Percentiles rank a stretch among this genome's conserved stretches.
Conservation (phyloP, 805 yeast genomes). For the Pichia phayaonensis region DNA sequence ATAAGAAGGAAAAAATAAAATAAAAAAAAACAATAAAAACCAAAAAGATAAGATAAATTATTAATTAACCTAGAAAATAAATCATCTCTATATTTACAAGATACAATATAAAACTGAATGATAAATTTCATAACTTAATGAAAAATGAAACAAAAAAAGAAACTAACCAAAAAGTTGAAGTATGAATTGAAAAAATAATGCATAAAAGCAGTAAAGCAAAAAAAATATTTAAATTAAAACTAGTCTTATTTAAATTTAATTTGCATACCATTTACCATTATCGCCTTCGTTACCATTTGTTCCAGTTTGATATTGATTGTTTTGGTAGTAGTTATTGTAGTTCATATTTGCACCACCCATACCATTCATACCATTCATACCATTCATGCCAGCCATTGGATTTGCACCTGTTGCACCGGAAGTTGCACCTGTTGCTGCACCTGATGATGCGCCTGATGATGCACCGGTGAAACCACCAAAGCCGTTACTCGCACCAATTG, state of each 20-base stretch:
- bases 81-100: background rate
- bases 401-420: constrained; percentile 3
- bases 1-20: background rate
- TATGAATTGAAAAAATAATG: too few relatives aligned
- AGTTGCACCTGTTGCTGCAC: constrained; percentile 3
- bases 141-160: background rate
- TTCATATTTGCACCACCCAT: constrained; percentile 3
- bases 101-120: background rate
- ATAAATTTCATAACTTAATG: background rate
- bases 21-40: background rate
- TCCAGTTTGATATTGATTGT: constrained; percentile 6
- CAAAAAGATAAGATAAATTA: background rate
- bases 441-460: background rate
- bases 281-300: constrained; percentile 7
- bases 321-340: constrained; percentile 1
- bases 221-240: background rate
- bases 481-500: constrained; percentile 5
- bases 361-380: constrained; percentile 1
- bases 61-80: background rate
- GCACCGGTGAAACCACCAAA: constrained; percentile 5
- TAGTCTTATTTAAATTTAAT: background rate
- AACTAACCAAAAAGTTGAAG: too few relatives aligned
- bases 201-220: background rate
- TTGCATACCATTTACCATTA: constrained; percentile 4
- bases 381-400: constrained; percentile 1